Evolutionary conservation across 306 rosid species (phyloP), one percentile per base, ranked within the genome.

Genomic region (Acmispon strigosus): DNA sequence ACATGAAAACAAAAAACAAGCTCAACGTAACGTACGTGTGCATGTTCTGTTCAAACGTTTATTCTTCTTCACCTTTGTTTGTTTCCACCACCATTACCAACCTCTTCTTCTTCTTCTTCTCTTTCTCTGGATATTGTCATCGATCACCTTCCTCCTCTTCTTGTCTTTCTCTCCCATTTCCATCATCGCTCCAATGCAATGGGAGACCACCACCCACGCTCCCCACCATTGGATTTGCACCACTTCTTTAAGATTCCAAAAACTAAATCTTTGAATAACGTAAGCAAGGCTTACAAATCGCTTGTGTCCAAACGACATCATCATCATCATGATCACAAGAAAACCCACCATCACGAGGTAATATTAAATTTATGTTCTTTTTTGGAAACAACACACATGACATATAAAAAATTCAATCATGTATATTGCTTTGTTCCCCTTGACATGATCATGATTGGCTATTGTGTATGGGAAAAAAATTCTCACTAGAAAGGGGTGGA

Each of bases 241-340:
- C 42, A 55, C 49, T 37, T 89, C 76, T 81, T 87, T 22, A 82
- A 87, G 55, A 78, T 89, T 17, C 70, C 89, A 16, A 85, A 77
- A 49, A 70, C 32, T 34, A 61, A 70, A 44, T 66, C 92, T 3
- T 58, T 89, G 32, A 88, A 86, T 81, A 88, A 86, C 8, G 67
- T 92, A 8, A 58, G 88, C 86, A 89, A 81, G 73, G 93, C 66
- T 55, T 83, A 39, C 74, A 83, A 79, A 83, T 76, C 67, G 12
- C 16, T 82, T 27, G 69, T 83, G 7, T 53, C 69, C 47, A 76
- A 56, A 62, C 7, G 36, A 4, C 50, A 32, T 9, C 72, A 62
- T 17, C 48, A 82, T 27, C 49, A 32, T 9, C 72, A 62, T 17
- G 56, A 82, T 32, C 37, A 32, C 41, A 82, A 78, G 81, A 64